These are phyloP conservation scores for Fallopia convolvulus DNA, from an alignment of 148 eudicot genomes.

Conservation along the genomic window DNA sequence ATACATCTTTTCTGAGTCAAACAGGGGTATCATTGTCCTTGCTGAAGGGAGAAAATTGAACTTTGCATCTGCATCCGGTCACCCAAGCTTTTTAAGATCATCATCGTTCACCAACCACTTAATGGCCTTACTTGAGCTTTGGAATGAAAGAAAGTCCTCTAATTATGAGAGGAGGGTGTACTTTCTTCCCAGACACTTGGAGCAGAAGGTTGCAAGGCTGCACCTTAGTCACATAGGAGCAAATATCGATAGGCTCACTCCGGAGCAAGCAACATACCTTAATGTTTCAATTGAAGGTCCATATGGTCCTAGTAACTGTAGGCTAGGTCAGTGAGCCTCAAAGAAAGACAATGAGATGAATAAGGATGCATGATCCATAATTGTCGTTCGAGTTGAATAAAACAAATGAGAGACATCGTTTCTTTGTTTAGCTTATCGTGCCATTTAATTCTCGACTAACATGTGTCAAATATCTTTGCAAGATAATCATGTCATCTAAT, in stretches of 20 bases:
- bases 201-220: conserved; percentile 89
- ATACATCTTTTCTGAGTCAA: too few relatives aligned
- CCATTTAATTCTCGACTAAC: neutral
- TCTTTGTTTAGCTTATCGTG: neutral
- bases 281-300: conserved; percentile 85
- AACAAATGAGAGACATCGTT: neutral
- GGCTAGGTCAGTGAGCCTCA: neutral
- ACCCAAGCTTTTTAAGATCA: conserved; percentile 67
- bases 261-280: conserved; percentile 82
- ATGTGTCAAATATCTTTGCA: too few relatives aligned
- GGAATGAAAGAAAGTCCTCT: conserved; percentile 68
- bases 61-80: too few relatives aligned
- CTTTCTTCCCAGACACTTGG: conserved; percentile 88
- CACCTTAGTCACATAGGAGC: conserved; percentile 88
- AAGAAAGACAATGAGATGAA: neutral
- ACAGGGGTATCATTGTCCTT: too few relatives aligned
- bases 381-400: neutral
- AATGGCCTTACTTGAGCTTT: conserved; percentile 91
- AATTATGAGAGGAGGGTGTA: conserved; percentile 90
- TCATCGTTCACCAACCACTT: conserved; percentile 95
- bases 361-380: neutral
- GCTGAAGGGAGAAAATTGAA: too few relatives aligned
- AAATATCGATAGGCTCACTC: conserved; percentile 63
- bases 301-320: conserved; percentile 45
- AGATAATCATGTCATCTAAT: too few relatives aligned